Evolutionary conservation across 225 moss, liverwort and hornwort species (phyloP), one percentile per base, ranked within the genome.

Genomic region (Pleurozium schreberi): DNA sequence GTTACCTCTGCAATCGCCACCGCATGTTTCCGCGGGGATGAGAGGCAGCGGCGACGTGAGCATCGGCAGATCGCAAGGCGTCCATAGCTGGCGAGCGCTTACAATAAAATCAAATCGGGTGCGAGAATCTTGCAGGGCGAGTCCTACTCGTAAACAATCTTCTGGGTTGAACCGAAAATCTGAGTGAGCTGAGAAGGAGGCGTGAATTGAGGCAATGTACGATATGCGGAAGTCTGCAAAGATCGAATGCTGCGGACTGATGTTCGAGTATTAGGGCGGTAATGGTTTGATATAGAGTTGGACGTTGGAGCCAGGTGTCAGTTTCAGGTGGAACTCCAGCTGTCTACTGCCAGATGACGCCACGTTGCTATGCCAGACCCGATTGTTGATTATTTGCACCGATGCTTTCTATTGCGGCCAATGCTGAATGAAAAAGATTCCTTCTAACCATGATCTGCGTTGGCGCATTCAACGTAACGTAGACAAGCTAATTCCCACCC

Each of bases 31-130:
- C 86, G 9, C 93, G 84, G 25, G 93, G 93, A 64, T 90, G 93
- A 18, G 93, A 92, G 14, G 92, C 93, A 14, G 90, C 87, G 2
- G 89, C 90, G n/a, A 93, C 92, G 11, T 92, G 84, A 43, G 92
- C 92, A 67, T 93, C 92, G 45, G 92, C 93, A 49, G 66, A 67
- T 82, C 89, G 70, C 86, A 93, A 73, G 23, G 92, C 89, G 71
- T 93, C 63, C 93, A 93, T 92, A 21, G 84, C 75, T 65, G 9
- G 34, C 11, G 4, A 52, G 36, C 30, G 14, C 12, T 75, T 36
- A 11, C 36, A 67, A n/a, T 70, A 4, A 31, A 49, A 25, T 31
- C 19, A 31, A n/a, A 10, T 18, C 3, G 49, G 7, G 25, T 74
- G 74, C 75, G 25, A 25, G 26, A 27, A 27, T 25, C 3, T 5